Conservation (phyloP, 2,329 filamentous ascomycete species). For the Penicillium sp. region DNA sequence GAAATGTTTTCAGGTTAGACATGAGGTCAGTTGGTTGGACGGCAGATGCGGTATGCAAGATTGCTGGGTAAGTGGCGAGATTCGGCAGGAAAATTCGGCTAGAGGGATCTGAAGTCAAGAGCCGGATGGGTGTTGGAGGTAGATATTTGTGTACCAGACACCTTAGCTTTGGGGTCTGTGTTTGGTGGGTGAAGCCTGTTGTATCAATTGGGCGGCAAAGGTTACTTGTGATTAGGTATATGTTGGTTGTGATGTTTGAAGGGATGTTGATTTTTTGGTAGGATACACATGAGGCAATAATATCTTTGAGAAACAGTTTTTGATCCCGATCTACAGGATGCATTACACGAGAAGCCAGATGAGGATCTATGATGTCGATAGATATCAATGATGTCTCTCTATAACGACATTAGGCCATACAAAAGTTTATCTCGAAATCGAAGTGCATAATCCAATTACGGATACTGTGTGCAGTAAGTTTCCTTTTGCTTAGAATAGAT, state of each 20-base stretch:
- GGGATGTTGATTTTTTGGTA: not conserved
- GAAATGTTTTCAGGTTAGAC: not conserved
- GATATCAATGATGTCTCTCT: not conserved
- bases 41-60: conserved; percentile 18
- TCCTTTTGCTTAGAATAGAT: not conserved
- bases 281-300: not conserved
- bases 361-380: not conserved
- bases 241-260: too few species aligned
- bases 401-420: not conserved
- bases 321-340: not conserved
- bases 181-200: not conserved
- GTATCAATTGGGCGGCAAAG: not conserved
- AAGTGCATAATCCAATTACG: not conserved
- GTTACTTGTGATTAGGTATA: not conserved
- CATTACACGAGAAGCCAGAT: not conserved
- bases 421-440: not conserved
- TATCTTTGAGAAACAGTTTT: not conserved
- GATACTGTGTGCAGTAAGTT: not conserved
- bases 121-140: not conserved
- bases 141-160: not conserved
- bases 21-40: conserved; percentile 20
- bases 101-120: not conserved
- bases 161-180: not conserved
- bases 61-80: conserved; percentile 6
- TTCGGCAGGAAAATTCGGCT: not conserved